Evolutionary conservation across 768 basidiomycete species (phyloP).

Genomic region (Boletus rubropictus): DNA sequence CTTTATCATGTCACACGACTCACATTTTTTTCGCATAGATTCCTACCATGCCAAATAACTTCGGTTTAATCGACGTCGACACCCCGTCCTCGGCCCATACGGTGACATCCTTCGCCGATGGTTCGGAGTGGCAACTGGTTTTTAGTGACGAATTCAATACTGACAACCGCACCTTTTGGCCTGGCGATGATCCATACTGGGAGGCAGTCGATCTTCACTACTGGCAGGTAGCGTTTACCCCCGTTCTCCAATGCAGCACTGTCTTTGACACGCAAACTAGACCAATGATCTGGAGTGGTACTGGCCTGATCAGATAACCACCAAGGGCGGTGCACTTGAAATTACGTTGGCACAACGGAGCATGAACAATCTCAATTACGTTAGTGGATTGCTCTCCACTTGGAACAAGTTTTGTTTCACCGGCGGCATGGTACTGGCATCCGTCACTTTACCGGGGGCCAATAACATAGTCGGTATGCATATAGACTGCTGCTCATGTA

Average conservation of each 20-base stretch:
- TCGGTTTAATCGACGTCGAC: conserved; percentile 67
- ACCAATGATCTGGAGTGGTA: conserved; percentile 86
- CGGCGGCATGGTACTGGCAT: conserved; percentile 70
- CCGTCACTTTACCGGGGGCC: conserved; percentile 66
- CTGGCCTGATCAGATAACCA: conserved; percentile 73
- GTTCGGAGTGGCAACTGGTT: conserved; percentile 56
- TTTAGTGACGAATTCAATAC: conserved; percentile 88
- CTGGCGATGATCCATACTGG: conserved; percentile 85
- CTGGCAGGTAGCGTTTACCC: conserved; percentile 46
- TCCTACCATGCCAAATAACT: conserved; percentile 55
- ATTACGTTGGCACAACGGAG: conserved; percentile 64
- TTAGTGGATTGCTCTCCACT: conserved; percentile 61
- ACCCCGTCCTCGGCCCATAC: conserved; percentile 62
- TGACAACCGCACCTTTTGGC: conserved; percentile 73
- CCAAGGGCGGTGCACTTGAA: conserved; percentile 65
- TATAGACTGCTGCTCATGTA: background rate
- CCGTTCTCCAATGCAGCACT: background rate
- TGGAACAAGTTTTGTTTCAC: conserved; percentile 96
- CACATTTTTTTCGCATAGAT: conserved; percentile 35
- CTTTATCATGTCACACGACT: background rate
- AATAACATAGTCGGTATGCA: conserved; percentile 42
- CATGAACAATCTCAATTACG: conserved; percentile 68
- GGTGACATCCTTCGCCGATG: conserved; percentile 46
- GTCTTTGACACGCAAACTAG: conserved; percentile 25
- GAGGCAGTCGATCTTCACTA: conserved; percentile 79